Percentiles rank a stretch among this genome's conserved stretches.
phyloP scores from a whole-genome alignment of 2,329 filamentous ascomycete genomes.

The Gaeumannomyces tritici region DNA sequence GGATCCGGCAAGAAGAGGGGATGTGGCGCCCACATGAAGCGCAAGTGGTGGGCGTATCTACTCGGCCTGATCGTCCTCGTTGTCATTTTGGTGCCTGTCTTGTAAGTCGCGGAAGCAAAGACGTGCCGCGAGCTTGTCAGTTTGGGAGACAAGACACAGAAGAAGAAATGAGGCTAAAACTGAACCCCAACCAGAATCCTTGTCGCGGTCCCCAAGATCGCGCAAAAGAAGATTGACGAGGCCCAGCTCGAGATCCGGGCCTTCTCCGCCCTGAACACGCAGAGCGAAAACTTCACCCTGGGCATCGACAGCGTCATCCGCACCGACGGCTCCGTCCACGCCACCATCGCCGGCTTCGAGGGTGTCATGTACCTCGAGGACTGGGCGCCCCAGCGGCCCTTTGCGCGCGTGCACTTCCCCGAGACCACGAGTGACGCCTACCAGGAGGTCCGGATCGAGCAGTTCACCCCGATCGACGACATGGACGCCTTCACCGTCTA shows the following conservation, averaged over 20 bases:
- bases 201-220: constrained; percentile 45
- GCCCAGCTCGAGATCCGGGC: constrained; percentile 41
- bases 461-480: constrained; percentile 36
- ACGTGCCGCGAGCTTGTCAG: too few species aligned
- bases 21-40: constrained; percentile 30
- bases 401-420: constrained; percentile 42
- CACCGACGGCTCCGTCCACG: constrained; percentile 40
- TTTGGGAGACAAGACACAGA: neutral
- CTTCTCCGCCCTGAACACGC: constrained; percentile 38
- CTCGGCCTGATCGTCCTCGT: constrained; percentile 38
- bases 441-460: constrained; percentile 41
- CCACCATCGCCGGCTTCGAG: constrained; percentile 38
- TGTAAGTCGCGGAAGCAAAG: constrained; percentile 48
- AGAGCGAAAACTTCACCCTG: constrained; percentile 35
- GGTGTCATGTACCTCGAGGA: constrained; percentile 47
- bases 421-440: constrained; percentile 36
- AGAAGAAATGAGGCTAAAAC: neutral
- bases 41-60: constrained; percentile 54
- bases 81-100: constrained; percentile 45
- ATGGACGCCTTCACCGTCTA: constrained; percentile 40
- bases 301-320: constrained; percentile 46
- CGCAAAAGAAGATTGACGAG: constrained; percentile 44
- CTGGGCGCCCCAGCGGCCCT: constrained; percentile 33
- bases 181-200: constrained; percentile 34
- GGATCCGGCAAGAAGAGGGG: neutral